phyloP scores from a whole-genome alignment of 73 alveolate genomes.

The Durusdinium trenchii region DNA sequence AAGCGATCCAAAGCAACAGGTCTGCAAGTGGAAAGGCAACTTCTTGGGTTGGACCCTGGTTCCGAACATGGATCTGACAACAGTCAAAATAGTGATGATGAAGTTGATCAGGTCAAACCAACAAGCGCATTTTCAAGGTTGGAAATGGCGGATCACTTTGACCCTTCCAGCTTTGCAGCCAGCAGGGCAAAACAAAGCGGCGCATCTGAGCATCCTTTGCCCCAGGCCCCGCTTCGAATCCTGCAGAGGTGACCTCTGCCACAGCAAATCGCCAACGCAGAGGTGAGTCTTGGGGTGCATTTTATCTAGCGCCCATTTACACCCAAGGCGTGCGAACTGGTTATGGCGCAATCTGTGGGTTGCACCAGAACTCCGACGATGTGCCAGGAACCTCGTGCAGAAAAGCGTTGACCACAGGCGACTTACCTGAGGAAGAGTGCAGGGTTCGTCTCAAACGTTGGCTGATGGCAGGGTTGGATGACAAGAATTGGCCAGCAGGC shows the following conservation, averaged over 20 bases:
- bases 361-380: not conserved
- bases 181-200: no score
- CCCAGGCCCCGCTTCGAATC: no score
- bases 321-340: not conserved
- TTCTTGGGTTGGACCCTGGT: not conserved
- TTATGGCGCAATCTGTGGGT: conserved; percentile 15
- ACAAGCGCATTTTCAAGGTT: not conserved
- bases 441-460: conserved; percentile 42
- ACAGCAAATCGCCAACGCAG: not conserved
- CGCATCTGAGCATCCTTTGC: no score
- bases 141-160: conserved; percentile 33
- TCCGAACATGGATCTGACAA: conserved; percentile 16
- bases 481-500: not conserved
- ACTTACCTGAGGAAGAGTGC: not conserved
- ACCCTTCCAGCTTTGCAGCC: not conserved
- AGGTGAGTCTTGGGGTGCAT: conserved; percentile 28
- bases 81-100: not conserved
- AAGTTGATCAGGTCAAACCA: not conserved
- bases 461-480: conserved; percentile 61
- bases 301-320: not conserved
- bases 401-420: not conserved
- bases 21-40: not conserved
- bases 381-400: not conserved
- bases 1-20: not conserved
- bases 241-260: not conserved